Conservation (phyloP, 805 yeast genomes). For the Torulaspora indica region DNA sequence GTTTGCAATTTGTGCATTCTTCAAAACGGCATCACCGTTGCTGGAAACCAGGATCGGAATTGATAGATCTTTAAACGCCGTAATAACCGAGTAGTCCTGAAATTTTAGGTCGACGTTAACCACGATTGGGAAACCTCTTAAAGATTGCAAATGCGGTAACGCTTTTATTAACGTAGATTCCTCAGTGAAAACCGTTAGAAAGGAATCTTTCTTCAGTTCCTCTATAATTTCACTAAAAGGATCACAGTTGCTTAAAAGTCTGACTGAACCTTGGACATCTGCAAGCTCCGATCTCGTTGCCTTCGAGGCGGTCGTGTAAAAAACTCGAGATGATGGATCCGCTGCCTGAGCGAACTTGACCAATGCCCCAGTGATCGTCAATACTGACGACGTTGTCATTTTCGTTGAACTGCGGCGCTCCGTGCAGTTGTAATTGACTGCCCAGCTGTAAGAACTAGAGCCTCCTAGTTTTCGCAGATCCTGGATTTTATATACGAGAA, state of each 20-base stretch:
- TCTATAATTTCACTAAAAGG: conserved; percentile 29
- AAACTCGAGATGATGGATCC: conserved; percentile 11
- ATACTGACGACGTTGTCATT: conserved; percentile 11
- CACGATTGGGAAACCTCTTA: conserved; percentile 44
- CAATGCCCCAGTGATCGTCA: conserved; percentile 14
- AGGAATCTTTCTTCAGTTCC: conserved; percentile 17
- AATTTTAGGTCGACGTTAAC: conserved; percentile 55
- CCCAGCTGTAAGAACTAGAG: too few species aligned
- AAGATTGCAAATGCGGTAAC: conserved; percentile 51
- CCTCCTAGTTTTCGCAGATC: neutral
- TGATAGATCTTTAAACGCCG: conserved; percentile 70
- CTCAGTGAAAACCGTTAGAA: conserved; percentile 48
- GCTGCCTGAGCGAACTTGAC: conserved; percentile 14
- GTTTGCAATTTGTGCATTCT: conserved; percentile 55
- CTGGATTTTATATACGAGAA: neutral
- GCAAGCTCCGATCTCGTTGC: conserved; percentile 15
- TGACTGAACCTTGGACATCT: conserved; percentile 15
- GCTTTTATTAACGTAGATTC: conserved; percentile 52
- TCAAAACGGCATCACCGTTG: conserved; percentile 47
- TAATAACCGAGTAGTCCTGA: conserved; percentile 62
- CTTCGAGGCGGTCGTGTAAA: conserved; percentile 24
- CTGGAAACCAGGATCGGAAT: conserved; percentile 66
- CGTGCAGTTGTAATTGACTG: neutral
- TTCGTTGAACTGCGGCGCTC: neutral
- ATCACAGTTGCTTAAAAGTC: conserved; percentile 29